A percentile compares a stretch with the other conserved stretches of the same genome.
These are phyloP conservation scores for Lathyrus sativus DNA, from an alignment of 306 rosid genomes.

Conservation along the genomic window DNA sequence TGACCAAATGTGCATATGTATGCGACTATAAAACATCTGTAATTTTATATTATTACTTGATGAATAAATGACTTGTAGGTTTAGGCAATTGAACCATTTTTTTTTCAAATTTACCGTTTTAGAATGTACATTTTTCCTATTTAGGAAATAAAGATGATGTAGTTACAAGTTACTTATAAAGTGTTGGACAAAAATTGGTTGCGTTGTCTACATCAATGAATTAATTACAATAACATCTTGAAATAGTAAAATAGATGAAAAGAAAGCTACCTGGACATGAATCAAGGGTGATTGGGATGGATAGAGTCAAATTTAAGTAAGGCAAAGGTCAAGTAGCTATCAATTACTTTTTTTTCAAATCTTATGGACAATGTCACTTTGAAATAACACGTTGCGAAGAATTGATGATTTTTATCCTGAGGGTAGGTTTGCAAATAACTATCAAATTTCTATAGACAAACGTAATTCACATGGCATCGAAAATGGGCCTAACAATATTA, in stretches of 20 bases:
- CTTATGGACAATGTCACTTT: not conserved
- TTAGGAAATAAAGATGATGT: slow-evolving; percentile 19
- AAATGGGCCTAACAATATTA: not conserved
- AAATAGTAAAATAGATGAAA: slow-evolving; percentile 10
- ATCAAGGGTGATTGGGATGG: slow-evolving; percentile 7
- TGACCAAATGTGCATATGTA: too few relatives aligned
- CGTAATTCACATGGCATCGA: not conserved
- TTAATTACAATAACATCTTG: slow-evolving; percentile 33
- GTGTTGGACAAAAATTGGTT: slow-evolving; percentile 45
- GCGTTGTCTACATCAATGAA: slow-evolving; percentile 43
- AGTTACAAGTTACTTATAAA: not conserved
- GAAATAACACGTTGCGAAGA: slow-evolving; percentile 9
- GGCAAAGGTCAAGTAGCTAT: not conserved
- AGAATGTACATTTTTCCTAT: slow-evolving; percentile 19
- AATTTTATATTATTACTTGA: too few relatives aligned
- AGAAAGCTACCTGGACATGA: slow-evolving; percentile 16
- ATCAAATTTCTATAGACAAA: not conserved
- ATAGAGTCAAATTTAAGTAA: slow-evolving; percentile 10
- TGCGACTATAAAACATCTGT: too few relatives aligned
- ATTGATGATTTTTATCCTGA: slow-evolving; percentile 2
- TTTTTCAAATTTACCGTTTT: slow-evolving; percentile 13
- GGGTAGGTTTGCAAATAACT: slow-evolving; percentile 20
- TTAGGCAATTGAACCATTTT: not conserved
- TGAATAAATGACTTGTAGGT: too few relatives aligned
- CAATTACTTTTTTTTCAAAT: not conserved